Base-by-base conservation (phyloP, 179 eudicot genomes). In the Beta corolliflora region DNA sequence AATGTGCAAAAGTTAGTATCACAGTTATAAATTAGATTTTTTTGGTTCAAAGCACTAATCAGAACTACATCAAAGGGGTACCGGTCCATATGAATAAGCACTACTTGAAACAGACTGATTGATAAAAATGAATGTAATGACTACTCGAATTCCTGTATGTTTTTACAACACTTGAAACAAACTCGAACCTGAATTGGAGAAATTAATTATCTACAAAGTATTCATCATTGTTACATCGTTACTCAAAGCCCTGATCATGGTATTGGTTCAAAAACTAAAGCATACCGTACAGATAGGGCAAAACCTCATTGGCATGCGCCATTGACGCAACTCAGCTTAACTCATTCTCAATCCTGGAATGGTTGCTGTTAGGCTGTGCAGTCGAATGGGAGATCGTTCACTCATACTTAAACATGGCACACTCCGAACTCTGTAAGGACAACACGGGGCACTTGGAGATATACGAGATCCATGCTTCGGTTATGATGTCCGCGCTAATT, bases 401-500 rank as follows among this genome's bases (percentile, higher is more conserved):
- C 74, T 70, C 36, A 15, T 13, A 19, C 7, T 7, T 23, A 50
- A 29, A 19, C 10, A 78, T n/a, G 67, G 21, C 52, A 54, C 64
- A 66, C 41, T 36, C 69, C 61, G 44, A 41, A 29, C 56, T 46
- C 71, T 81, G 36, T 13, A 31, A 66, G 67, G 68, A 78, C 15
- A 18, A 3, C 21, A 21, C 46, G 9, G 74, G 23, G 74, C 63
- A 36, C 25, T 71, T 58, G 31, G 36, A 74, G 36, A 31, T 48
- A 63, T 21, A 10, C 5, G 14, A 44, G 64, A n/a, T 46, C 55
- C 66, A 16, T 31, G 41, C 29, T 63, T 10, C 15, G 31, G 7
- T 53, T 84, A 84, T 61, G 87, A 66, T 64, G 80, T 73, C 61
- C 76, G 71, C 9, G 80, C 76, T 71, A 85, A 68, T 44, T 90